Conservation (phyloP, 148 eudicot genomes). For the Vaccinium myrtillus region DNA sequence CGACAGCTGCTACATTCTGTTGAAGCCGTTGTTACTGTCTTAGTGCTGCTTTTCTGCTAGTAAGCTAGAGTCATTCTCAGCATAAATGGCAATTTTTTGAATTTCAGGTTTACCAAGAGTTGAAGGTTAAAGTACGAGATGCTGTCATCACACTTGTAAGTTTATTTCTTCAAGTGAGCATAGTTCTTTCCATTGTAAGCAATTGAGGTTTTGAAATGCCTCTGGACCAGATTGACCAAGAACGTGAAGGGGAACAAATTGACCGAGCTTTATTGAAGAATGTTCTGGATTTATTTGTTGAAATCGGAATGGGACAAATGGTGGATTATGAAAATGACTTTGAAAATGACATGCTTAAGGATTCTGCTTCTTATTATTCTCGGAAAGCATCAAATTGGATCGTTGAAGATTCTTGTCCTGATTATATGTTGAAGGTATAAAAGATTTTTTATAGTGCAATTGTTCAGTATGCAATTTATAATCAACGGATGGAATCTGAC, state of each 20-base stretch:
- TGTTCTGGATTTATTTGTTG: constrained; percentile 54
- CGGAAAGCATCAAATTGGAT: constrained; percentile 77
- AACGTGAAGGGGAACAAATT: constrained; percentile 70
- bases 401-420: constrained; percentile 67
- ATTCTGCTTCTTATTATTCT: constrained; percentile 64
- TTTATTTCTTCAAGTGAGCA: not conserved
- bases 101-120: constrained; percentile 50
- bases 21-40: not conserved
- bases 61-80: not conserved
- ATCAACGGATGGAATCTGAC: not conserved
- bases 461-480: not conserved
- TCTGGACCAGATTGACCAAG: constrained; percentile 52
- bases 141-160: constrained; percentile 63
- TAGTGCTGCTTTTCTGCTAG: not conserved
- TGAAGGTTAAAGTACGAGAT: constrained; percentile 49
- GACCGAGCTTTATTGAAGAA: constrained; percentile 70
- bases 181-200: not conserved
- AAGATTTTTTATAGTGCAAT: not conserved
- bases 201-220: not conserved
- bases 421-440: constrained; percentile 67
- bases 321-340: constrained; percentile 55
- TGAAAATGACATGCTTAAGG: constrained; percentile 48
- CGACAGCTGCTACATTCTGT: not conserved
- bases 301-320: constrained; percentile 53
- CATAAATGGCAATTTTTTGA: not conserved